These are phyloP conservation scores for Penicillium goetzii DNA, from an alignment of 495 filamentous ascomycete species.

Conservation along the genomic window DNA sequence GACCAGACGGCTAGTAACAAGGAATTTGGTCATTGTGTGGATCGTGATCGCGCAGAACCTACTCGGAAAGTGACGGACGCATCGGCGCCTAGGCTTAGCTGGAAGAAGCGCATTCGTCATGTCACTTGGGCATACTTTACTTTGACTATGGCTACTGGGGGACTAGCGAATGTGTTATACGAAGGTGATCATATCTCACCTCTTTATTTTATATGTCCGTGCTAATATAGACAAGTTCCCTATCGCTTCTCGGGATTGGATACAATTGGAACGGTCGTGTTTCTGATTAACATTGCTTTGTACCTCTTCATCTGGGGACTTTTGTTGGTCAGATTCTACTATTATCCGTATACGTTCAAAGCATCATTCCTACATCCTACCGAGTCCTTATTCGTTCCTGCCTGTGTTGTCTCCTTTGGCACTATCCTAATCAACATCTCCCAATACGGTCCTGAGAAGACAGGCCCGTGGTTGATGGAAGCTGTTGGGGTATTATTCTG, in stretches of 20 bases:
- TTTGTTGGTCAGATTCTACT: conserved; percentile 69
- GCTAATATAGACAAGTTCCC: conserved; percentile 55
- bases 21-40: conserved; percentile 9
- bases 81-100: conserved; percentile 36
- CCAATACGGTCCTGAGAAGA: conserved; percentile 71
- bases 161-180: conserved; percentile 77
- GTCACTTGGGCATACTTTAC: conserved; percentile 74
- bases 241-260: conserved; percentile 71
- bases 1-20: conserved; percentile 11
- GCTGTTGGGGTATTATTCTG: conserved; percentile 72
- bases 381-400: conserved; percentile 79
- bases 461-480: conserved; percentile 68
- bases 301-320: conserved; percentile 71
- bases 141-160: conserved; percentile 81
- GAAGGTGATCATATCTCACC: conserved; percentile 46
- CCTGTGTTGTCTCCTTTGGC: conserved; percentile 69
- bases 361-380: conserved; percentile 75
- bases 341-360: conserved; percentile 71
- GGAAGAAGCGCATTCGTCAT: conserved; percentile 54
- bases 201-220: not conserved
- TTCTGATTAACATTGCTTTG: conserved; percentile 73
- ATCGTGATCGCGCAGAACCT: conserved; percentile 21
- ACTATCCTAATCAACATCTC: conserved; percentile 80
- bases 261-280: conserved; percentile 72
- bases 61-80: conserved; percentile 22